phyloP scores from a whole-genome alignment of 1,284 basidiomycete genomes.

The Porodaedalea pini region DNA sequence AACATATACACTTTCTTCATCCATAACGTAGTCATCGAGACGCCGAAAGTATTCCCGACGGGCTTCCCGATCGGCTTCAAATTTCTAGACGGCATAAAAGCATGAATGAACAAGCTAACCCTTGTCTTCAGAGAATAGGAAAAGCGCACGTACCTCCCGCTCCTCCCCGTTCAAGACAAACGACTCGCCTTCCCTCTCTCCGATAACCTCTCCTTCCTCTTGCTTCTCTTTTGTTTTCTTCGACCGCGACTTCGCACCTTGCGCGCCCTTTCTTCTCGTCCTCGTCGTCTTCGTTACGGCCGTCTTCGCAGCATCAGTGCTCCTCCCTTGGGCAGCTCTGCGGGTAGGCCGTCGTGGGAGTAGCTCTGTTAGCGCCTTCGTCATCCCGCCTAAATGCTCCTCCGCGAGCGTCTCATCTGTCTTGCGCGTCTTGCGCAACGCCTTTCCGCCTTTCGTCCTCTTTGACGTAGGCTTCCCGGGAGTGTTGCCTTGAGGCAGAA shows the following conservation, averaged over 20 bases:
- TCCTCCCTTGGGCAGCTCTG: not conserved
- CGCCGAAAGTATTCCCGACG: constrained; percentile 13
- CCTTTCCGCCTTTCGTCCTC: not conserved
- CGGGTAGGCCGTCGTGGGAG: constrained; percentile 10
- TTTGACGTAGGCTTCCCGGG: not conserved
- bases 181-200: constrained; percentile 10
- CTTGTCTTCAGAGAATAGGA: not conserved
- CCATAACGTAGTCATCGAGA: constrained; percentile 12
- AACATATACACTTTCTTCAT: constrained; percentile 15
- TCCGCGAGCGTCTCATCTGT: constrained; percentile 4
- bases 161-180: constrained; percentile 13
- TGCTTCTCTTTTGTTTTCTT: not conserved
- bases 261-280: not conserved
- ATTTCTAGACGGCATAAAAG: constrained; percentile 10
- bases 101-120: not conserved
- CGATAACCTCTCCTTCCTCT: not conserved
- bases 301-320: not conserved
- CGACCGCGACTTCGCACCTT: not conserved
- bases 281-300: not conserved
- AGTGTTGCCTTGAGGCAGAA: not conserved
- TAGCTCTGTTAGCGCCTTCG: not conserved
- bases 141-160: constrained; percentile 1
- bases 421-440: not conserved
- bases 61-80: constrained; percentile 3
- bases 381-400: constrained; percentile 1